A percentile compares a stretch with the other conserved stretches of the same genome.
These are phyloP conservation scores for Zoysia pacifica DNA, from an alignment of 176 grass and related monocot species.

Conservation along the genomic window DNA sequence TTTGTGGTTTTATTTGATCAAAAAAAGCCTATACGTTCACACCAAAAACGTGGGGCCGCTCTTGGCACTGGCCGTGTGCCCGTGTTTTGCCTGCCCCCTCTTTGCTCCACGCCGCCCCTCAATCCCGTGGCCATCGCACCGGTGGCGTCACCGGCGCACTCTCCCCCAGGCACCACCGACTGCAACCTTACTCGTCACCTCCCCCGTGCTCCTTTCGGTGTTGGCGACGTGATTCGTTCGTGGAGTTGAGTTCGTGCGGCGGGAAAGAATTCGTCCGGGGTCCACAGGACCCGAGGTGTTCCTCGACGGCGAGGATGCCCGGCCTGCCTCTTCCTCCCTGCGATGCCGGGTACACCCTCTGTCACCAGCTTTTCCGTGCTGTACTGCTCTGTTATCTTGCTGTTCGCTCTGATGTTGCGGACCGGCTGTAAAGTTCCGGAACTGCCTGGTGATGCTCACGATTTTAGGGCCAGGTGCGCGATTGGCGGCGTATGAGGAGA, in stretches of 20 bases:
- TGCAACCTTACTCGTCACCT: neutral
- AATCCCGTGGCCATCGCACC: neutral
- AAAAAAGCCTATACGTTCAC: no score
- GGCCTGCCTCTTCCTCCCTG: constrained; percentile 41
- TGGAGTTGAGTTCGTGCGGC: neutral
- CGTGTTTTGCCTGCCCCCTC: neutral
- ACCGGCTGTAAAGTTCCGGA: neutral
- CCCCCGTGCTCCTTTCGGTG: neutral
- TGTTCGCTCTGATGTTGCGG: neutral
- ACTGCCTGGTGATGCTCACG: neutral
- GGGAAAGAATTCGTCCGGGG: neutral
- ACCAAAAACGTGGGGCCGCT: no score
- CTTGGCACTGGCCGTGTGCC: no score
- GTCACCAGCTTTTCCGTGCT: neutral
- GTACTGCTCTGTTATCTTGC: neutral
- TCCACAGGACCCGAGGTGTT: constrained; percentile 13
- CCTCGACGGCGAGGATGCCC: constrained; percentile 33
- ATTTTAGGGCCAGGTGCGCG: neutral
- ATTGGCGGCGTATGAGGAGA: neutral
- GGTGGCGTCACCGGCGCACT: neutral
- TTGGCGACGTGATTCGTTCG: neutral
- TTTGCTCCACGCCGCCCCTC: neutral
- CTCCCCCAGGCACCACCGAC: neutral
- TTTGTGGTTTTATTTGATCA: no score
- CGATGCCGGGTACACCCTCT: constrained; percentile 19